Conservation (phyloP, 306 rosid genomes). For the Bauhinia variegata region DNA sequence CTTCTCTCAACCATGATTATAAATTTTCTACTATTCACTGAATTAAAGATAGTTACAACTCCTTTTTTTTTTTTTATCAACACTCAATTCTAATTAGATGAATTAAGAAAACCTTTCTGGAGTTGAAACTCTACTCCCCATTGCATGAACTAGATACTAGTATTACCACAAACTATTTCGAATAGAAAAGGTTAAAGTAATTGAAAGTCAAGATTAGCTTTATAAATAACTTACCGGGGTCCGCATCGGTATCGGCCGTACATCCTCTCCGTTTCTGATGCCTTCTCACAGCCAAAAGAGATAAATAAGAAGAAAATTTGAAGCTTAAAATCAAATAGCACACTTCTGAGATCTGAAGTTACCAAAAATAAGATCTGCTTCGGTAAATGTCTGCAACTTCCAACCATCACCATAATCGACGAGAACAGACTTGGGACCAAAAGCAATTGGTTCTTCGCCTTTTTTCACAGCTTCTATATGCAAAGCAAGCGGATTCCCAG, state of each 20-base stretch:
- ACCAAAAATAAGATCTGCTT: conserved; percentile 34
- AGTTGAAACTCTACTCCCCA: too few species aligned
- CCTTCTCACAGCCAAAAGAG: conserved; percentile 28
- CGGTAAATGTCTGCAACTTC: conserved; percentile 62
- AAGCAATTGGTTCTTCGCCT: conserved; percentile 72
- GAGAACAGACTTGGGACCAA: conserved; percentile 67
- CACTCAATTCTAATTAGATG: neutral
- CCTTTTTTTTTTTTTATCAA: neutral
- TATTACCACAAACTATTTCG: too few species aligned
- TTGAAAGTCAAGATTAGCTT: neutral
- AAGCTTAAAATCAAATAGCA: neutral
- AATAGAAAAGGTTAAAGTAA: neutral
- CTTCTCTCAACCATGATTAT: too few species aligned
- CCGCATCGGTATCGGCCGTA: conserved; percentile 24
- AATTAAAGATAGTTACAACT: neutral
- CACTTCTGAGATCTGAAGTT: neutral
- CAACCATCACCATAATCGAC: conserved; percentile 59
- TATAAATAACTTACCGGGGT: conserved; percentile 36
- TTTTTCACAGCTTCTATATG: conserved; percentile 71
- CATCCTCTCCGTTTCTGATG: conserved; percentile 8
- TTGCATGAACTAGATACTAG: too few species aligned
- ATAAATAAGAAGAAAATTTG: neutral
- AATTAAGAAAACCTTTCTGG: too few species aligned
- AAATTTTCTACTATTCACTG: too few species aligned
- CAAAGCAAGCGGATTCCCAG: conserved; percentile 34